These are phyloP conservation scores for Boletus subcaerulescens DNA, from an alignment of 768 basidiomycete genomes.

Conservation along the genomic window DNA sequence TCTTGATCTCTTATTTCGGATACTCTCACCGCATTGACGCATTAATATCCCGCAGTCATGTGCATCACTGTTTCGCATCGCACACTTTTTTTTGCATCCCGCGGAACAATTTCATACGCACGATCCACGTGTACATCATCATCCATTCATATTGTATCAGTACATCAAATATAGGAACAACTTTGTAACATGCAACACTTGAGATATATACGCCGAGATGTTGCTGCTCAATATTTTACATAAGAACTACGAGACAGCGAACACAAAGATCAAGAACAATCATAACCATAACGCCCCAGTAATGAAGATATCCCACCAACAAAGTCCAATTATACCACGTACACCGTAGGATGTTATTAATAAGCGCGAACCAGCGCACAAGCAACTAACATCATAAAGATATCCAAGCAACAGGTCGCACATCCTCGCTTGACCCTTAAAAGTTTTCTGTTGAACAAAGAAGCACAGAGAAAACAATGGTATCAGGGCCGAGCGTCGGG, in stretches of 20 bases:
- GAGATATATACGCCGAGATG: no score
- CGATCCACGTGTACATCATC: background rate
- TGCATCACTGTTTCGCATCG: background rate
- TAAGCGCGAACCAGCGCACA: slow-evolving; percentile 1
- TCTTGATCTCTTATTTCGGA: background rate
- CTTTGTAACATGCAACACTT: slow-evolving; percentile 6
- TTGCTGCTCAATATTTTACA: no score
- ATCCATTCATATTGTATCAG: background rate
- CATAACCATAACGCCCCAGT: background rate
- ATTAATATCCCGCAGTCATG: background rate
- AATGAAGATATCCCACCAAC: background rate
- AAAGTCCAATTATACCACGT: background rate
- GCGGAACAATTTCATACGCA: background rate
- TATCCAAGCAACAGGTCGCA: background rate
- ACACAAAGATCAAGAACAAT: no score
- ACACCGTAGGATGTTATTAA: background rate
- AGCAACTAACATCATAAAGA: background rate
- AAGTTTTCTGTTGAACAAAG: slow-evolving; percentile 21
- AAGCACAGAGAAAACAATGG: background rate
- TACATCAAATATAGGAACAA: background rate
- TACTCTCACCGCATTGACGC: background rate
- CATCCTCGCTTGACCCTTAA: background rate
- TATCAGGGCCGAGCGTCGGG: slow-evolving; percentile 1
- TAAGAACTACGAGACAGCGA: no score
- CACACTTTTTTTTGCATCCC: background rate